Evolutionary conservation across 495 filamentous ascomycete genomes (phyloP).

Genomic region (Xylaria nigripes): DNA sequence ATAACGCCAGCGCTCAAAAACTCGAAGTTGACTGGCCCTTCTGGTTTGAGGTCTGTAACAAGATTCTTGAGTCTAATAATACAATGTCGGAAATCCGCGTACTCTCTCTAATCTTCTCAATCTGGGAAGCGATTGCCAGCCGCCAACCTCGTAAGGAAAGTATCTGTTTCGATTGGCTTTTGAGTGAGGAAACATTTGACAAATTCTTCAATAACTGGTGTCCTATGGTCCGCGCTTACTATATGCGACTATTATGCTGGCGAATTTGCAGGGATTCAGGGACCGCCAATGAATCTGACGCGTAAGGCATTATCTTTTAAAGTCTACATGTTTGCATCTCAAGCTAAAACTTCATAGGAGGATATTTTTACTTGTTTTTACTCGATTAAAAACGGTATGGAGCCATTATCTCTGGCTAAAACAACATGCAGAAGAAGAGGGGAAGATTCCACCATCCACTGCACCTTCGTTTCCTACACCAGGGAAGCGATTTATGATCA

Average conservation of each 20-base stretch:
- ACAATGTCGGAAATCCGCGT: conserved; percentile 89
- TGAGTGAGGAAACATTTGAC: conserved; percentile 72
- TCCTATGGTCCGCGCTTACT: conserved; percentile 95
- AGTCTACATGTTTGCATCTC: conserved; percentile 11
- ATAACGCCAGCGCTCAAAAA: conserved; percentile 28
- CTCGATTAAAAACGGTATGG: conserved; percentile 67
- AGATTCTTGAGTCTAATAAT: conserved; percentile 82
- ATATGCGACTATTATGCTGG: conserved; percentile 91
- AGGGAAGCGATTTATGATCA: conserved; percentile 84
- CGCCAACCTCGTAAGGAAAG: conserved; percentile 61
- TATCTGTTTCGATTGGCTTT: conserved; percentile 70
- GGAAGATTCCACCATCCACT: conserved; percentile 57
- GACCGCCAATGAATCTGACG: conserved; percentile 56
- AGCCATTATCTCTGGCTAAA: conserved; percentile 69
- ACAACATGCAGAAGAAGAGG: conserved; percentile 50
- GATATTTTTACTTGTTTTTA: conserved; percentile 63
- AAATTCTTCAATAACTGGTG: conserved; percentile 95
- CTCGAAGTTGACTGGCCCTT: conserved; percentile 69
- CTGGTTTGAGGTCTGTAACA: conserved; percentile 76
- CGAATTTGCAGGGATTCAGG: conserved; percentile 73
- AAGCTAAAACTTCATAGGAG: conserved; percentile 29
- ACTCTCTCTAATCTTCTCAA: conserved; percentile 72
- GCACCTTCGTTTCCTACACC: conserved; percentile 82
- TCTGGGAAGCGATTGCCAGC: conserved; percentile 67
- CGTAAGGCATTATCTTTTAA: conserved; percentile 44